Evolutionary conservation across 2,329 filamentous ascomycete genomes (phyloP).

Genomic region (Dothiorella sarmentorum): DNA sequence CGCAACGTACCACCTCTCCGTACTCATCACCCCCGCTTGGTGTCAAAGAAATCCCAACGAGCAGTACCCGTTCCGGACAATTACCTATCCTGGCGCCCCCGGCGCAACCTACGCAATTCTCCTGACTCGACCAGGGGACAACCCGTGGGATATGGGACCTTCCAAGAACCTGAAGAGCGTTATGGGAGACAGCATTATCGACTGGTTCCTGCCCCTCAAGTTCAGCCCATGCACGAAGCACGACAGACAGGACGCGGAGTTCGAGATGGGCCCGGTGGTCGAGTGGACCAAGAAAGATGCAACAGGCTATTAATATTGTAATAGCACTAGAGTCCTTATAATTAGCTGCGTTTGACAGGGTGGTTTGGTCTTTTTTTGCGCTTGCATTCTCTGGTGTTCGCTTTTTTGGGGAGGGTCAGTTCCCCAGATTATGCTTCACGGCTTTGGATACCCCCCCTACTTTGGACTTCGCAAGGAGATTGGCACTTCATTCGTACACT

Average conservation of each 20-base stretch:
- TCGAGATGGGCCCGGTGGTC: conserved; percentile 62
- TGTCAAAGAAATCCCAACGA: conserved; percentile 13
- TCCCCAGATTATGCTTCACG: conserved; percentile 11
- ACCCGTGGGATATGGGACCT: conserved; percentile 76
- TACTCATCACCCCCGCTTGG: conserved; percentile 58
- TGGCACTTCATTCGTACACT: neutral
- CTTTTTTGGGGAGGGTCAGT: neutral
- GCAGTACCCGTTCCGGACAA: conserved; percentile 4
- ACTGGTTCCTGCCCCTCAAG: conserved; percentile 79
- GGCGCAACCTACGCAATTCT: conserved; percentile 71
- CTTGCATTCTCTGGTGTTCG: conserved; percentile 8
- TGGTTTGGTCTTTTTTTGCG: neutral
- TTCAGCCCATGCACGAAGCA: conserved; percentile 72
- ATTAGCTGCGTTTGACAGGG: neutral
- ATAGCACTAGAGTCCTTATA: neutral
- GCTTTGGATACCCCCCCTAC: conserved; percentile 8
- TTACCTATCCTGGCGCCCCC: conserved; percentile 21
- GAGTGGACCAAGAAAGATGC: conserved; percentile 41
- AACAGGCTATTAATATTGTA: neutral
- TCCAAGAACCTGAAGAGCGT: conserved; percentile 71
- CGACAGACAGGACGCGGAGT: conserved; percentile 63
- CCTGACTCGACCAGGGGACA: conserved; percentile 68
- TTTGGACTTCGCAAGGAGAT: neutral
- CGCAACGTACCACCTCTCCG: conserved; percentile 67
- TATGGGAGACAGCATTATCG: conserved; percentile 67